Evolutionary conservation across 371 early-diverging fungal species (phyloP), one percentile per base, ranked within the genome.

Genomic region (Mortierella sp.): DNA sequence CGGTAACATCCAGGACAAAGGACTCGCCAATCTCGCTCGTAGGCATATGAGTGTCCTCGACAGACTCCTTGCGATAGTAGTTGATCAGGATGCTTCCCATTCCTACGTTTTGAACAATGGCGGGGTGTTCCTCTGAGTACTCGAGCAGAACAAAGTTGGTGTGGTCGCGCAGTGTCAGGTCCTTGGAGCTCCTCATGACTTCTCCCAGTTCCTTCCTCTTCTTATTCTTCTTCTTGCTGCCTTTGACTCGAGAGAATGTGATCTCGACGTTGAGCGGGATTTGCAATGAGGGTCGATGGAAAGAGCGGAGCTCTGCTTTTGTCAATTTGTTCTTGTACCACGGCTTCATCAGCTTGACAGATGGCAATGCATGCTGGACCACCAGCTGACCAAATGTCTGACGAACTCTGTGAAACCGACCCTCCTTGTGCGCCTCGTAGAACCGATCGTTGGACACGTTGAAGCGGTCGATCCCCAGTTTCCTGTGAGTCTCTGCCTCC

Each of bases 111-210:
- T 95, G 94, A 70, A 99, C 87, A 48, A 99, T 94, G 4, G 97
- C 96, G n/a, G 99, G 99, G 84, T 97, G 95, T 88, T 99, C 99
- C 88, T 99, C 99, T 16, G 98, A 97, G 87, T 99, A 99, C 88
- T 99, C 99, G 68, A 99, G 87, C 58, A 99, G 83, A 0, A 97
- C 93, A 89, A 95, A 99, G 43, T 95, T 93, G 38, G 95, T 89
- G 41, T 92, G 92, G 77, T 99, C 99, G 71, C 95, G 96, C 5
- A 99, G 90, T 18, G 98, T 97, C 46, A 99, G 80, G 81, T 99
- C 99, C 79, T 95, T 96, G 18, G 95, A 93, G 48, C 92, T 95
- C 76, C 94, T 93, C 93, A 98, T 94, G 75, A 95, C 87, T 78
- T 98, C 96, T 32, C 92, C 90, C 75, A 91, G 84, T 11, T 93